Conservation (phyloP, 2,329 filamentous ascomycete species). For the Diaporthe sp. region DNA sequence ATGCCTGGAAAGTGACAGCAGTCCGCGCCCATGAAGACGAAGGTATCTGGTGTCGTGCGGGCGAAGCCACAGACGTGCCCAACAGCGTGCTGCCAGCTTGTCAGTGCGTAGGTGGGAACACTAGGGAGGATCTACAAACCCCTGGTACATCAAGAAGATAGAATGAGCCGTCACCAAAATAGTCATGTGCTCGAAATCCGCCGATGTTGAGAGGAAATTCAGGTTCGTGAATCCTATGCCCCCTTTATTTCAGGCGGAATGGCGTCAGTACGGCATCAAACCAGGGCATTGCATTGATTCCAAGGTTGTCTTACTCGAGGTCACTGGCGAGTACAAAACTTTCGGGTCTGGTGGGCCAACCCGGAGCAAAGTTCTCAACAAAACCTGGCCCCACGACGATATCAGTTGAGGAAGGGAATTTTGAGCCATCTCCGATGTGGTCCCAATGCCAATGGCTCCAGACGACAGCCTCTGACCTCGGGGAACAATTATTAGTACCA, state of each 20-base stretch:
- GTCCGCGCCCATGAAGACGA: background rate
- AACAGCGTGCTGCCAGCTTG: background rate
- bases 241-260: background rate
- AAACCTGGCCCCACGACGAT: background rate
- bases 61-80: background rate
- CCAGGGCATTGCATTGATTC: background rate
- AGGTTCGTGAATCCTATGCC: background rate
- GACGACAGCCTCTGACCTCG: background rate
- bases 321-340: background rate
- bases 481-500: background rate
- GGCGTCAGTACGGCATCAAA: background rate
- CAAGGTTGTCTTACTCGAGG: background rate
- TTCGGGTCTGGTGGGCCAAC: background rate
- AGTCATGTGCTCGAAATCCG: background rate
- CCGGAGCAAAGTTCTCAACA: background rate
- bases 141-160: conserved; percentile 7
- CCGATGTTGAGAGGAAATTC: background rate
- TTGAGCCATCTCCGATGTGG: conserved; percentile 2
- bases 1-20: background rate
- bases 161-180: conserved; percentile 4
- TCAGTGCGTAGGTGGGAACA: background rate
- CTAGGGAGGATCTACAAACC: background rate
- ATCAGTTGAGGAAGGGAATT: background rate
- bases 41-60: background rate
- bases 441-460: conserved; percentile 12